Percentiles rank a stretch among this genome's conserved stretches.
Evolutionary conservation across 331 rosid species (phyloP).

Genomic region (Acacia concinna): DNA sequence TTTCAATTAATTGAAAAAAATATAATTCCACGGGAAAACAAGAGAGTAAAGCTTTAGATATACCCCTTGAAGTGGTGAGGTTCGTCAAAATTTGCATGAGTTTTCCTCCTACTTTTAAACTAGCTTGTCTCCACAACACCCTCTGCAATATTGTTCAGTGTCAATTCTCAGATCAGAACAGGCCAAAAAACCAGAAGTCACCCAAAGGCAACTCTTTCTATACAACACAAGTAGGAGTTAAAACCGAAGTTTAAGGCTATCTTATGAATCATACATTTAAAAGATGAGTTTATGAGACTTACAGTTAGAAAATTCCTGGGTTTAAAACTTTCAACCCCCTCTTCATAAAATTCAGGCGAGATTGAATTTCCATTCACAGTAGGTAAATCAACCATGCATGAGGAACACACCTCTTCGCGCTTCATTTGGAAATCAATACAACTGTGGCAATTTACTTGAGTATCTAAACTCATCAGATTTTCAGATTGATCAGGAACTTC

Average conservation of each 20-base stretch:
- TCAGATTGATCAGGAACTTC: constrained; percentile 61
- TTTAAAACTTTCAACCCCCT: constrained; percentile 60
- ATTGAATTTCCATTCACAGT: constrained; percentile 51
- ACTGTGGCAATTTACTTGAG: constrained; percentile 57
- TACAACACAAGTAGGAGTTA: not conserved
- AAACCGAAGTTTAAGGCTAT: not conserved
- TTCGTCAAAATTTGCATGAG: constrained; percentile 55
- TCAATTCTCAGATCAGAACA: constrained; percentile 12
- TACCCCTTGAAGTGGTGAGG: constrained; percentile 65
- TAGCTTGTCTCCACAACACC: constrained; percentile 70
- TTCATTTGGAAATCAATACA: constrained; percentile 62
- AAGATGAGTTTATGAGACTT: constrained; percentile 44
- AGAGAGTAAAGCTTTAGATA: not conserved
- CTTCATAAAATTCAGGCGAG: constrained; percentile 57
- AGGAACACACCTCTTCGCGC: constrained; percentile 49
- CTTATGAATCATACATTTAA: constrained; percentile 3
- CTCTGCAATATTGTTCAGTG: constrained; percentile 58
- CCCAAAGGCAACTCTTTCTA: not conserved
- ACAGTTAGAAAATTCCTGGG: constrained; percentile 53
- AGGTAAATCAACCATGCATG: constrained; percentile 60
- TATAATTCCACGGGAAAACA: constrained; percentile 20
- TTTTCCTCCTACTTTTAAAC: constrained; percentile 58
- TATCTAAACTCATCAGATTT: constrained; percentile 49
- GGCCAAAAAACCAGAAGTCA: not conserved
- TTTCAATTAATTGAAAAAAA: constrained; percentile 18